A percentile compares a stretch with the other conserved stretches of the same genome.
These are phyloP conservation scores for Tylopilus felleus DNA, from an alignment of 768 basidiomycete genomes.

Conservation along the genomic window DNA sequence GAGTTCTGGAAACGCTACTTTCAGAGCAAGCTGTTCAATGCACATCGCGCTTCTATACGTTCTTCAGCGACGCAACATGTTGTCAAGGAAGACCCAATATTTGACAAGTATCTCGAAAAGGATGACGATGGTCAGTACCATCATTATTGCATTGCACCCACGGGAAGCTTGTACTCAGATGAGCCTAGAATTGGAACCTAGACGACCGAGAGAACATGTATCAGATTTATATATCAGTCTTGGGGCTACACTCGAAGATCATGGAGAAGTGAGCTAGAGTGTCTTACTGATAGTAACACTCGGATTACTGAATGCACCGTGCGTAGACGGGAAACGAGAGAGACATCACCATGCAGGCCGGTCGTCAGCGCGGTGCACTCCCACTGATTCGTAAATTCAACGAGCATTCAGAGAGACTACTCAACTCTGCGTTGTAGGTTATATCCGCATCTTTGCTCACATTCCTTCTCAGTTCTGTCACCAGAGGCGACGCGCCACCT, in stretches of 20 bases:
- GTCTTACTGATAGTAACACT: not conserved
- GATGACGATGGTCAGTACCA: conserved; percentile 80
- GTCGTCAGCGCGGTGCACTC: conserved; percentile 79
- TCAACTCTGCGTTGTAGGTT: conserved; percentile 75
- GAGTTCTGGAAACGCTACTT: conserved; percentile 98
- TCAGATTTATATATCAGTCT: conserved; percentile 83
- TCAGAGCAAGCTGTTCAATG: conserved; percentile 92
- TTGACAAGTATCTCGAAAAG: conserved; percentile 94
- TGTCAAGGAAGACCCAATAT: conserved; percentile 87
- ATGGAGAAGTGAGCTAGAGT: conserved; percentile 61
- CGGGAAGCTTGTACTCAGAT: not conserved
- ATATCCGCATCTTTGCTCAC: conserved; percentile 1
- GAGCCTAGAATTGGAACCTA: conserved; percentile 69
- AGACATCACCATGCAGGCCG: conserved; percentile 95
- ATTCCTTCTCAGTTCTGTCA: not conserved
- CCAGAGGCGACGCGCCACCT: conserved; percentile 54
- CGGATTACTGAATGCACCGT: not conserved
- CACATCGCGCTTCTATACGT: conserved; percentile 89
- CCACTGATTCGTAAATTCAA: conserved; percentile 97
- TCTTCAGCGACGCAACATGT: conserved; percentile 81
- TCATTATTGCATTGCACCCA: not conserved
- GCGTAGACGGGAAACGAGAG: conserved; percentile 80
- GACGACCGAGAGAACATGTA: conserved; percentile 57
- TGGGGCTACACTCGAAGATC: conserved; percentile 87
- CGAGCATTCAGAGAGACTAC: conserved; percentile 88